Conservation (phyloP, 1,284 basidiomycete species). For the Cerrena zonata region DNA sequence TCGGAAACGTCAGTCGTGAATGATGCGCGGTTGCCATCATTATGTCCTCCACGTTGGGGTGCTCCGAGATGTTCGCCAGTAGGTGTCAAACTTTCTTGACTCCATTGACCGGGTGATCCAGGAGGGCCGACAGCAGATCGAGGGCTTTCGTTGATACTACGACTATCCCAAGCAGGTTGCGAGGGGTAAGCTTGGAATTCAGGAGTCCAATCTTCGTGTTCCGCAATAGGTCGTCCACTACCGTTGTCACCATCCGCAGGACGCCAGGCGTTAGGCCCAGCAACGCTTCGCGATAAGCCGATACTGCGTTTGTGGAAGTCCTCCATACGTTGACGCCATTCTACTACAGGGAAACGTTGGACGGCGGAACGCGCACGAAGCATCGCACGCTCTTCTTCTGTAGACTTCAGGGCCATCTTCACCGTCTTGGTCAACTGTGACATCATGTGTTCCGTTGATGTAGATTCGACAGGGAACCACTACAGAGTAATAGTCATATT, state of each 20-base stretch:
- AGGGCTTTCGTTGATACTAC: constrained; percentile 34
- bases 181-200: constrained; percentile 43
- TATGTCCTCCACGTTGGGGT: constrained; percentile 26
- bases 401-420: constrained; percentile 86
- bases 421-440: constrained; percentile 92
- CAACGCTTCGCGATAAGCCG: constrained; percentile 58
- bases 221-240: constrained; percentile 36
- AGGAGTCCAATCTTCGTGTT: constrained; percentile 54
- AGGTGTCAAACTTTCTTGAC: constrained; percentile 50
- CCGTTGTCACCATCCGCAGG: constrained; percentile 62
- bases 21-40: constrained; percentile 39
- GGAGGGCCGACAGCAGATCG: constrained; percentile 22
- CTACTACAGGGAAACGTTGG: constrained; percentile 91
- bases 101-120: constrained; percentile 52
- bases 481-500: constrained; percentile 29
- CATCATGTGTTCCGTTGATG: constrained; percentile 84
- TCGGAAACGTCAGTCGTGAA: constrained; percentile 46
- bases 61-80: constrained; percentile 29
- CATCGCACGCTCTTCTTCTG: constrained; percentile 83
- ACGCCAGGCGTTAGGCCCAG: constrained; percentile 73
- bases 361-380: constrained; percentile 86
- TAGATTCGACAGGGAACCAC: constrained; percentile 95
- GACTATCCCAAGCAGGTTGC: constrained; percentile 51
- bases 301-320: constrained; percentile 89
- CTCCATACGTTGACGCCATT: constrained; percentile 91